These are phyloP conservation scores for Trichoderma gracile DNA, from an alignment of 2,329 filamentous ascomycete genomes.

Conservation along the genomic window DNA sequence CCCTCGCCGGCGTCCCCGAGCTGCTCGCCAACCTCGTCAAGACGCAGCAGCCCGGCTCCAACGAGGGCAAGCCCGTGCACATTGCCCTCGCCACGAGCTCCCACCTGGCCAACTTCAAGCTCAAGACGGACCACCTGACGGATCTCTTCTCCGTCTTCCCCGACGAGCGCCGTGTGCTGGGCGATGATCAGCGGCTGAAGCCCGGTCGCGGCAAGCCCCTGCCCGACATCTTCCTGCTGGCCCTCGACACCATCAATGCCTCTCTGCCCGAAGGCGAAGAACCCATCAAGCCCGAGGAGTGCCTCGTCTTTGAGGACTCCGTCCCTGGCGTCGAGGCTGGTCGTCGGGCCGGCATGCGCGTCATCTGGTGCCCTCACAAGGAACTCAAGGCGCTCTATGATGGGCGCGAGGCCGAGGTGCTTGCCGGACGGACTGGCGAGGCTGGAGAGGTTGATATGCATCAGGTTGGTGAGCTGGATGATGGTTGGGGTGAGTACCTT, in stretches of 20 bases:
- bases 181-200: constrained; percentile 78
- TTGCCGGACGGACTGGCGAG: constrained; percentile 78
- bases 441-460: constrained; percentile 57
- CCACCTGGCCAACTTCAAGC: constrained; percentile 67
- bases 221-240: constrained; percentile 91
- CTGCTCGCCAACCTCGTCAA: constrained; percentile 63
- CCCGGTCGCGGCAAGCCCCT: constrained; percentile 87
- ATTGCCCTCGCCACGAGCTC: constrained; percentile 86
- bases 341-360: constrained; percentile 88
- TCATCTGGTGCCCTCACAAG: constrained; percentile 87
- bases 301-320: constrained; percentile 93
- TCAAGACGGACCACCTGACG: constrained; percentile 69
- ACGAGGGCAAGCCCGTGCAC: constrained; percentile 52
- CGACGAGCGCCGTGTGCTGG: constrained; percentile 70
- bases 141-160: constrained; percentile 68
- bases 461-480: constrained; percentile 57
- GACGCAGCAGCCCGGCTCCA: constrained; percentile 38
- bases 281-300: constrained; percentile 77
- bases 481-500: constrained; percentile 63
- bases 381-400: constrained; percentile 73
- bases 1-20: constrained; percentile 74
- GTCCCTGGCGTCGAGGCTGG: constrained; percentile 92
- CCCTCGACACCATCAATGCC: constrained; percentile 80
- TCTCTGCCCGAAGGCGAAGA: constrained; percentile 63
- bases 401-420: constrained; percentile 75